These are phyloP conservation scores for Rhytidhysteron rufulum DNA, from an alignment of 2,329 filamentous ascomycete genomes.

Conservation along the genomic window DNA sequence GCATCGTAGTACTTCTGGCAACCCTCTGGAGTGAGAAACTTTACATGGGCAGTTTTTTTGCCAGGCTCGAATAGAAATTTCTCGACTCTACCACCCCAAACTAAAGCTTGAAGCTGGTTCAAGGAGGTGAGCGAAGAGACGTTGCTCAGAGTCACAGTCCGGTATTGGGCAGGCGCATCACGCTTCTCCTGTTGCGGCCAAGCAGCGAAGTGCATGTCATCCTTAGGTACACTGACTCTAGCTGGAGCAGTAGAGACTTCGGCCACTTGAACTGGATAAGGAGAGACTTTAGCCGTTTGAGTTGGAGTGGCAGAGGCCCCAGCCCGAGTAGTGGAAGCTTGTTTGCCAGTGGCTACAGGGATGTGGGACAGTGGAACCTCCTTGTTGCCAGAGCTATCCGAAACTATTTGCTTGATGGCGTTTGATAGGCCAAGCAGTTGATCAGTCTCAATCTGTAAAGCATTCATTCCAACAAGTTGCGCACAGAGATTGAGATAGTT, in stretches of 20 bases:
- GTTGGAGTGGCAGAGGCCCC: no score
- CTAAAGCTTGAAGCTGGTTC: conserved; percentile 28
- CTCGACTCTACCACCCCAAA: conserved; percentile 37
- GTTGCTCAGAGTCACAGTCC: conserved; percentile 24
- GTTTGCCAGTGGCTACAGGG: not conserved
- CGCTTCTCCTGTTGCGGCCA: conserved; percentile 30
- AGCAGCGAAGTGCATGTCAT: conserved; percentile 9
- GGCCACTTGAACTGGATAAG: conserved; percentile 1
- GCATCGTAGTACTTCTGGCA: conserved; percentile 29
- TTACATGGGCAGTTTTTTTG: conserved; percentile 21
- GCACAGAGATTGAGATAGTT: conserved; percentile 20
- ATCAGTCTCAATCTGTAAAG: conserved; percentile 17
- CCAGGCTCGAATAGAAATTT: conserved; percentile 21
- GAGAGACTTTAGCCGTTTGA: no score
- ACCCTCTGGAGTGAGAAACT: conserved; percentile 29
- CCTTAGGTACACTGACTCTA: no score
- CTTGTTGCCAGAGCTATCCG: conserved; percentile 2
- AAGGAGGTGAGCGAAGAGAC: conserved; percentile 18
- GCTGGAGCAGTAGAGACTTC: no score
- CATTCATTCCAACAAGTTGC: conserved; percentile 14
- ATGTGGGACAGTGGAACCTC: not conserved
- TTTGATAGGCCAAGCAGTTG: conserved; percentile 21
- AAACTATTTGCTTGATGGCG: conserved; percentile 6
- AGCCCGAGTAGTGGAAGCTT: not conserved
- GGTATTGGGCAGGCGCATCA: conserved; percentile 18